These are phyloP conservation scores for Metschnikowia cubensis DNA, from an alignment of 805 yeast species.

Conservation along the genomic window DNA sequence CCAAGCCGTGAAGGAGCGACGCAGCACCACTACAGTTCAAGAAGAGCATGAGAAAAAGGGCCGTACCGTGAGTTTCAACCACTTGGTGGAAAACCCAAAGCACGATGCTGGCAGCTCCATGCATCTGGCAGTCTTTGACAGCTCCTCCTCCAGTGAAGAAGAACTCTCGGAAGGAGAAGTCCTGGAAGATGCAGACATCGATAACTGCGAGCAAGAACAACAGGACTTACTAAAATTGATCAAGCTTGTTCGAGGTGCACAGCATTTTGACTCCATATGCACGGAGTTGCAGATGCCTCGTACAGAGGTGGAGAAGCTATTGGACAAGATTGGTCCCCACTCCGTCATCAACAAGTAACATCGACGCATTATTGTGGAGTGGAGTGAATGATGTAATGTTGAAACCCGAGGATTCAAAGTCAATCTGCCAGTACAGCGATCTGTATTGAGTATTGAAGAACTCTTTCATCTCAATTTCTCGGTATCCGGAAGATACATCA, in stretches of 20 bases:
- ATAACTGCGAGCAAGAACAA: slow-evolving; percentile 10
- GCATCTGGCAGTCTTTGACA: slow-evolving; percentile 16
- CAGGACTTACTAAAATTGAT: slow-evolving; percentile 35
- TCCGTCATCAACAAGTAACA: slow-evolving; percentile 31
- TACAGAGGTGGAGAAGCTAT: slow-evolving; percentile 49
- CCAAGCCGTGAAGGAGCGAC: neutral
- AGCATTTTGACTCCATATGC: slow-evolving; percentile 63
- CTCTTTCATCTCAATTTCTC: neutral
- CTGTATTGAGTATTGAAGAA: neutral
- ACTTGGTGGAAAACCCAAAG: slow-evolving; percentile 15
- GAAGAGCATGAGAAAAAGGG: slow-evolving; percentile 17
- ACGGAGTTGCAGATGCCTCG: slow-evolving; percentile 60
- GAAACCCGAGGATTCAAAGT: neutral
- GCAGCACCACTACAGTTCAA: slow-evolving; percentile 8
- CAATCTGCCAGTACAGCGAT: neutral
- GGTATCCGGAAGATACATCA: neutral
- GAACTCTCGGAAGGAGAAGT: slow-evolving; percentile 5
- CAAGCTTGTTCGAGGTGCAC: slow-evolving; percentile 47
- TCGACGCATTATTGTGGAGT: neutral
- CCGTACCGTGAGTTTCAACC: slow-evolving; percentile 37
- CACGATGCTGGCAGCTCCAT: slow-evolving; percentile 2
- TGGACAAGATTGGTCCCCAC: slow-evolving; percentile 34
- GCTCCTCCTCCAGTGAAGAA: slow-evolving; percentile 13
- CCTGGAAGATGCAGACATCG: slow-evolving; percentile 3
- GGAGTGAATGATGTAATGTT: neutral